Evolutionary conservation across 495 filamentous ascomycete species (phyloP).

Genomic region (Cudoniella acicularis): DNA sequence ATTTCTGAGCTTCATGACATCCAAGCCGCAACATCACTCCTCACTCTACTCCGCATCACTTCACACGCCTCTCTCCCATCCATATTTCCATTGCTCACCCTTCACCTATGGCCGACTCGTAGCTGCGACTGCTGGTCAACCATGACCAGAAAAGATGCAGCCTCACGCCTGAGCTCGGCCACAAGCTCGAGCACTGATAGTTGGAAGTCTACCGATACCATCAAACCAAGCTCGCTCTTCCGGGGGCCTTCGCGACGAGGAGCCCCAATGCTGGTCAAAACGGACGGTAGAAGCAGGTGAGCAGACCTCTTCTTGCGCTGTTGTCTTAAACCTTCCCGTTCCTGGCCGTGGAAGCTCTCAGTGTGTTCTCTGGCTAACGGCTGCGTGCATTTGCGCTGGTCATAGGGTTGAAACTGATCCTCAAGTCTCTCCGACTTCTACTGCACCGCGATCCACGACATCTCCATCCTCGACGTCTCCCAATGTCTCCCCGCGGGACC

Average conservation of each 20-base stretch:
- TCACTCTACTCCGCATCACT: neutral
- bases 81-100: neutral
- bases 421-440: conserved; percentile 46
- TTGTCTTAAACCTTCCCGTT: conserved; percentile 14
- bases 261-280: conserved; percentile 55
- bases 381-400: conserved; percentile 22
- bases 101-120: conserved; percentile 22
- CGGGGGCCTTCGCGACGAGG: conserved; percentile 39
- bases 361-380: conserved; percentile 27
- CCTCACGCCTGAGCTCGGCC: conserved; percentile 55
- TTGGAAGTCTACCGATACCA: conserved; percentile 55
- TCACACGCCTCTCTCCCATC: neutral
- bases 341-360: conserved; percentile 12
- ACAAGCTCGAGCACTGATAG: conserved; percentile 59
- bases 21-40: neutral
- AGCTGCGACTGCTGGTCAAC: conserved; percentile 28
- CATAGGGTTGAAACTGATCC: conserved; percentile 42
- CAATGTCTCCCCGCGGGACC: conserved; percentile 43
- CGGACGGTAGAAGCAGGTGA: conserved; percentile 42
- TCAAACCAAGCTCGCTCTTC: conserved; percentile 39
- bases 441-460: conserved; percentile 37
- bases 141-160: conserved; percentile 58
- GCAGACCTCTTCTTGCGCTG: too few species aligned
- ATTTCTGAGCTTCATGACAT: neutral
- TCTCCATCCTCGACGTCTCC: conserved; percentile 45